Evolutionary conservation across 768 basidiomycete species (phyloP).

Genomic region (Pleurotus tuber-regium): DNA sequence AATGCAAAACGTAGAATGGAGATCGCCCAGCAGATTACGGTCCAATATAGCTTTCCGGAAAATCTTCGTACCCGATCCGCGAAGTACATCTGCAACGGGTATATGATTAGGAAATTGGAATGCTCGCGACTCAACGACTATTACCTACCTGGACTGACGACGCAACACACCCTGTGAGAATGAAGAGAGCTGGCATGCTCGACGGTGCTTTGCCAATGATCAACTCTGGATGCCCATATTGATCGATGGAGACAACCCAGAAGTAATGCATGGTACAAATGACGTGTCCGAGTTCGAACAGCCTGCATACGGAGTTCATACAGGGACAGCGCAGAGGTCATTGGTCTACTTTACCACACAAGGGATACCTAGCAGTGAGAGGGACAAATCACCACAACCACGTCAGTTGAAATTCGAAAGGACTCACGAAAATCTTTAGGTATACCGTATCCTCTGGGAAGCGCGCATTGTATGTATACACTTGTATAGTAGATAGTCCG

Average conservation of each 20-base stretch:
- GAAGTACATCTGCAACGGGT: slow-evolving; percentile 21
- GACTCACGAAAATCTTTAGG: slow-evolving; percentile 20
- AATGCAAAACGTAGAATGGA: slow-evolving; percentile 24
- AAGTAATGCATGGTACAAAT: slow-evolving; percentile 24
- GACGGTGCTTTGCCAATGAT: slow-evolving; percentile 17
- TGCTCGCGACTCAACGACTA: background rate
- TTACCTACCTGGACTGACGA: slow-evolving; percentile 25
- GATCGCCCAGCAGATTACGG: slow-evolving; percentile 22
- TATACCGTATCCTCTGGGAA: slow-evolving; percentile 21
- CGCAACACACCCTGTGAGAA: slow-evolving; percentile 28
- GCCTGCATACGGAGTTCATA: slow-evolving; percentile 13
- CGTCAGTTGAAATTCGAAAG: background rate
- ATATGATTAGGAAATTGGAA: background rate
- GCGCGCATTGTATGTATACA: slow-evolving; percentile 19
- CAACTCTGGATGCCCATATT: slow-evolving; percentile 19
- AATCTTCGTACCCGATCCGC: slow-evolving; percentile 26
- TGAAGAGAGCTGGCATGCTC: slow-evolving; percentile 18
- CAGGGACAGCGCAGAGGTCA: background rate
- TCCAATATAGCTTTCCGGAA: slow-evolving; percentile 24
- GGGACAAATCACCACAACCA: no score
- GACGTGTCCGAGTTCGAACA: slow-evolving; percentile 26
- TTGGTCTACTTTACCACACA: slow-evolving; percentile 6
- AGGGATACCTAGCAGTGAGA: slow-evolving; percentile 3
- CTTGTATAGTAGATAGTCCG: slow-evolving; percentile 24
- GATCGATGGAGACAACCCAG: slow-evolving; percentile 27